Percentiles rank a stretch among this genome's conserved stretches.
phyloP scores from a whole-genome alignment of 164 flowering plant species.

The Echeveria elegans region DNA sequence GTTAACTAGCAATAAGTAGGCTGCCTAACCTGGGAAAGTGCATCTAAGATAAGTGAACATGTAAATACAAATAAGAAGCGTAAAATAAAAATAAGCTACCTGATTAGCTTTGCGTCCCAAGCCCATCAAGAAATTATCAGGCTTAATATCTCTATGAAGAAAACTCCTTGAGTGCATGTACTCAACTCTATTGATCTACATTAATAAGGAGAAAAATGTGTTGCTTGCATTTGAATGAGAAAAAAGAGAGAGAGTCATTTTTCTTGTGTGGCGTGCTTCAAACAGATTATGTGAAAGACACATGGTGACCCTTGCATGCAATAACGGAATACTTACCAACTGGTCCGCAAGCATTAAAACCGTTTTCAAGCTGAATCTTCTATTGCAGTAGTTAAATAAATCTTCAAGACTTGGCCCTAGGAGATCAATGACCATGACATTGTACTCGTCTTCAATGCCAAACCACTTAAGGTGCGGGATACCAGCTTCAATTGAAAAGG shows the following conservation, averaged over 20 bases:
- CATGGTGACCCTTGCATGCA: neutral
- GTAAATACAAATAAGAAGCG: neutral
- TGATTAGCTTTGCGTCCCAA: constrained; percentile 69
- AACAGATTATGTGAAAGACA: neutral
- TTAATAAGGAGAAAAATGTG: neutral
- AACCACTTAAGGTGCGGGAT: constrained; percentile 60
- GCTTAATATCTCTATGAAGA: constrained; percentile 76
- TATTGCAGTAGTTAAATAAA: constrained; percentile 50
- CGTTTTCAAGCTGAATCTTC: constrained; percentile 55
- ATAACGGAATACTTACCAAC: constrained; percentile 27
- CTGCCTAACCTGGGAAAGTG: neutral
- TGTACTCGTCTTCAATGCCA: constrained; percentile 62
- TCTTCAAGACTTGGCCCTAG: constrained; percentile 71
- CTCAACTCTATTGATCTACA: constrained; percentile 58
- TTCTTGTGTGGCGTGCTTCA: neutral
- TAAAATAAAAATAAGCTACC: constrained; percentile 16
- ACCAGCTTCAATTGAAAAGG: constrained; percentile 28
- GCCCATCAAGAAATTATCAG: constrained; percentile 73
- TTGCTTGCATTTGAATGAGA: neutral
- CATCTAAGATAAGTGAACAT: neutral
- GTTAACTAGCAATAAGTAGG: neutral
- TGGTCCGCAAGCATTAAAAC: constrained; percentile 73
- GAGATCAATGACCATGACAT: constrained; percentile 62
- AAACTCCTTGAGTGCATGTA: constrained; percentile 69
- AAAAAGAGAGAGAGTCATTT: neutral